Base-by-base conservation (phyloP, 768 basidiomycete species). In the Tricholoma matsutake region DNA sequence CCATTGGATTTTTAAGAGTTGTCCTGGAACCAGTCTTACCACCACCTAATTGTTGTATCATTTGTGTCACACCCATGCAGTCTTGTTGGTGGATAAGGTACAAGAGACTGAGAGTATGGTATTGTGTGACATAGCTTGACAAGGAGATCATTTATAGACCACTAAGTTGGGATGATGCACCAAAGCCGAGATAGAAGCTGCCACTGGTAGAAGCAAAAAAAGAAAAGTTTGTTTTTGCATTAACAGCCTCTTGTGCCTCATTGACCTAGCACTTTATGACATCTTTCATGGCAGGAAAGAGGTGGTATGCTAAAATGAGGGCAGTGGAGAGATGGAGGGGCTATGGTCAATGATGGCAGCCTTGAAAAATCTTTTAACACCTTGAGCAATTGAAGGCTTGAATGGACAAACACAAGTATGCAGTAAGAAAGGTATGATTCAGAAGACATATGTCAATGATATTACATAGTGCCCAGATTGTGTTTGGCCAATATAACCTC, bases 211-310 rank as follows among this genome's bases (percentile, higher is more conserved):
- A 74, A 28, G 81, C 77, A 67, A 91, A 92, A 73, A 91, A 86
- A 4, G 86, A 83, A 1, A 85, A 77, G 0, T 87, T 84, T 0
- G 89, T 82, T 73, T 97, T 98, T 6, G 93, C 87, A 70, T 86
- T 95, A 65, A 97, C 90, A 0, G 97, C 94, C 73, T 99, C 97
- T 69, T 98, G 95, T 0, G 90, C 93, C 76, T 99, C 97, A 73
- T 98, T 98, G n/a, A 93, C 93, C 97, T 97, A 99, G 68, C 97
- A 89, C 71, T 94, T 96, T 62, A 98, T 96, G 54, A 98, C 94
- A 64, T 98, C 94, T 70, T 93, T 94, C 1, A 96, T 92, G 62
- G 86, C 79, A 53, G 94, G 94, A 82, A 89, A 96, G 62, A 98
- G 85, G 75, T 99, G 96, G 72, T 98, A 98, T 1, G 97, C 90